These are phyloP conservation scores for Akanthomyces dipterigenus DNA, from an alignment of 2,329 filamentous ascomycete species.

Conservation along the genomic window DNA sequence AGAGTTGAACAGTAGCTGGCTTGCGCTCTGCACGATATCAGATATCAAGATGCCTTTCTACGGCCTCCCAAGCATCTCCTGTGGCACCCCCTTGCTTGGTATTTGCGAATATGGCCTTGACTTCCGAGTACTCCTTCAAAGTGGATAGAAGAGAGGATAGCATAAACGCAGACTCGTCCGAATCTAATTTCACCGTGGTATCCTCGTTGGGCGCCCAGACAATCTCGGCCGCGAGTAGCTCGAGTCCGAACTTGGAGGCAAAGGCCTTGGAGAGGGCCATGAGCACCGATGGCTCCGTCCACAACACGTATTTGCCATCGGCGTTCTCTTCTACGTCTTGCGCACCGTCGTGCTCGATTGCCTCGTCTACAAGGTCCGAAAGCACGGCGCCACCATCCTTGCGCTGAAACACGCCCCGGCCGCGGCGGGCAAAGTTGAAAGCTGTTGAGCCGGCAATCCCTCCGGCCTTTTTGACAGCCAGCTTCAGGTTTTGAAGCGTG, in stretches of 20 bases:
- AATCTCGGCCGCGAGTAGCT: slow-evolving; percentile 70
- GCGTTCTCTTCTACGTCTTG: slow-evolving; percentile 63
- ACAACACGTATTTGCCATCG: slow-evolving; percentile 62
- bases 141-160: slow-evolving; percentile 54
- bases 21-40: slow-evolving; percentile 17
- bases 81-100: slow-evolving; percentile 41
- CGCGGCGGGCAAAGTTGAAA: slow-evolving; percentile 80
- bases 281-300: slow-evolving; percentile 29
- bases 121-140: slow-evolving; percentile 61
- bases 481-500: slow-evolving; percentile 65
- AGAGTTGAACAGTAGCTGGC: slow-evolving; percentile 5
- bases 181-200: slow-evolving; percentile 59
- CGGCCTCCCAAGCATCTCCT: slow-evolving; percentile 47
- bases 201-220: slow-evolving; percentile 81
- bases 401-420: slow-evolving; percentile 62
- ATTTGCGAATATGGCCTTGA: slow-evolving; percentile 78
- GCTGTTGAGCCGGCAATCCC: slow-evolving; percentile 66
- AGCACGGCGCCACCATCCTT: slow-evolving; percentile 47
- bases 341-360: slow-evolving; percentile 72
- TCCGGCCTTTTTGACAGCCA: slow-evolving; percentile 62
- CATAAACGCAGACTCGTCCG: slow-evolving; percentile 45
- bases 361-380: slow-evolving; percentile 70
- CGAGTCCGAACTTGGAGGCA: slow-evolving; percentile 55
- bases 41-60: slow-evolving; percentile 48
- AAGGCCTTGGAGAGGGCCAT: slow-evolving; percentile 39